These are phyloP conservation scores for Scedosporium minutisporum DNA, from an alignment of 2,329 filamentous ascomycete genomes.

Conservation along the genomic window DNA sequence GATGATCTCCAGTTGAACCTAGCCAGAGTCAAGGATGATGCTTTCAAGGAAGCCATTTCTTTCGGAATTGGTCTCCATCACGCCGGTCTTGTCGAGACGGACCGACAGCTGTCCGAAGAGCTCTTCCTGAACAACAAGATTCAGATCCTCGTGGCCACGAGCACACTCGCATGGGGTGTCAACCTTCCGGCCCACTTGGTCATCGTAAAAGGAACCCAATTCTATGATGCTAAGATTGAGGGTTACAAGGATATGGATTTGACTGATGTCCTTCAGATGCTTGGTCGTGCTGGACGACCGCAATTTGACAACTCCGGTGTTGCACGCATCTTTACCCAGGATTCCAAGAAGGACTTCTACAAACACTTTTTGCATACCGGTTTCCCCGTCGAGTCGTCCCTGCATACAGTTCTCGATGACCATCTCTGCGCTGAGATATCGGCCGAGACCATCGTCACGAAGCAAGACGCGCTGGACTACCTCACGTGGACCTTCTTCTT, in stretches of 20 bases:
- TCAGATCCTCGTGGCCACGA: constrained; percentile 90
- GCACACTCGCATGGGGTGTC: constrained; percentile 95
- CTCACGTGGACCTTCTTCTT: constrained; percentile 99
- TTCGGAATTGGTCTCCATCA: constrained; percentile 97
- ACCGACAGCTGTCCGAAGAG: constrained; percentile 85
- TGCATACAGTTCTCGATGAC: constrained; percentile 95
- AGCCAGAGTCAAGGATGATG: constrained; percentile 84
- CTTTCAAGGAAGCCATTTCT: constrained; percentile 83
- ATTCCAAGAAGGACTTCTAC: constrained; percentile 97
- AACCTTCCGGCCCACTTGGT: constrained; percentile 95
- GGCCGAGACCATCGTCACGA: constrained; percentile 82
- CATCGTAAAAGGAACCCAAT: constrained; percentile 96
- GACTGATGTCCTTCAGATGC: constrained; percentile 95
- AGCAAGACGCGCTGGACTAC: constrained; percentile 96
- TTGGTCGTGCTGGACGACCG: constrained; percentile 86
- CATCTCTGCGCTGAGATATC: constrained; percentile 93
- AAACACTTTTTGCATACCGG: constrained; percentile 98
- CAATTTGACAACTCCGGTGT: constrained; percentile 96
- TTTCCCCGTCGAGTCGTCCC: constrained; percentile 91
- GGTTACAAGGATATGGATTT: constrained; percentile 98
- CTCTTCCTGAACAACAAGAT: constrained; percentile 97
- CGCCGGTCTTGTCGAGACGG: constrained; percentile 89
- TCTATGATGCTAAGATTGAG: constrained; percentile 95
- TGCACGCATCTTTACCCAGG: constrained; percentile 93
- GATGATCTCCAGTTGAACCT: constrained; percentile 86